Evolutionary conservation across 352 stramenopile species (phyloP).

Genomic region (Elongisporangium senticosum): DNA sequence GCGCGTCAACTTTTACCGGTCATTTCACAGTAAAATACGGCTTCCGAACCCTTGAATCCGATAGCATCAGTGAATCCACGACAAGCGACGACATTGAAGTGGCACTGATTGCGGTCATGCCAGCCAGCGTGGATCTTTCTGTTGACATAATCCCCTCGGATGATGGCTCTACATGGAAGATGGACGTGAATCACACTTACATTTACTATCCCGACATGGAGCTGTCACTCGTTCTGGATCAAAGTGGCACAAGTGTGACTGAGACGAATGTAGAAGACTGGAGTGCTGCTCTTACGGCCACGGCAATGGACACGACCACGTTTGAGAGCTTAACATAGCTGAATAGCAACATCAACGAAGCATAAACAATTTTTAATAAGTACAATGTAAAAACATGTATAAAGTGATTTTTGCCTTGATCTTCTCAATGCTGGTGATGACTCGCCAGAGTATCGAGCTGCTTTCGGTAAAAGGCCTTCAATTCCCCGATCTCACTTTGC

Average conservation of each 20-base stretch:
- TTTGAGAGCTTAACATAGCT: neutral
- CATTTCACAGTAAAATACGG: conserved; percentile 14
- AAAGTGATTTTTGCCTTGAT: conserved; percentile 7
- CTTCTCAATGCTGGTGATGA: conserved; percentile 19
- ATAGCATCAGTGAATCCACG: conserved; percentile 5
- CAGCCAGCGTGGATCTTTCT: conserved; percentile 1
- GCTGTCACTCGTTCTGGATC: conserved; percentile 1
- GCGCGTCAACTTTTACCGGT: conserved; percentile 4
- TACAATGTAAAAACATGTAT: neutral
- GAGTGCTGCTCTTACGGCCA: neutral
- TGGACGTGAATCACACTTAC: neutral
- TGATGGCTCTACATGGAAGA: neutral
- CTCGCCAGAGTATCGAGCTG: conserved; percentile 64
- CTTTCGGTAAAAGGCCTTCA: conserved; percentile 77
- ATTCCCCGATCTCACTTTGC: conserved; percentile 65
- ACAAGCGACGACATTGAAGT: conserved; percentile 5
- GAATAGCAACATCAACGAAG: neutral
- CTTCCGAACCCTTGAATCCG: conserved; percentile 8
- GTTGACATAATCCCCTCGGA: neutral
- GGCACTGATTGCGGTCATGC: conserved; percentile 9
- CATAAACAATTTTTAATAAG: conserved; percentile 1
- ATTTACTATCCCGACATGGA: conserved; percentile 4
- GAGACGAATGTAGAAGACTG: neutral
- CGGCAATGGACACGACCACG: conserved; percentile 1
- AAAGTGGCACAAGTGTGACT: neutral